Conservation (phyloP, 2,329 filamentous ascomycete species). For the Aciculosporium take region DNA sequence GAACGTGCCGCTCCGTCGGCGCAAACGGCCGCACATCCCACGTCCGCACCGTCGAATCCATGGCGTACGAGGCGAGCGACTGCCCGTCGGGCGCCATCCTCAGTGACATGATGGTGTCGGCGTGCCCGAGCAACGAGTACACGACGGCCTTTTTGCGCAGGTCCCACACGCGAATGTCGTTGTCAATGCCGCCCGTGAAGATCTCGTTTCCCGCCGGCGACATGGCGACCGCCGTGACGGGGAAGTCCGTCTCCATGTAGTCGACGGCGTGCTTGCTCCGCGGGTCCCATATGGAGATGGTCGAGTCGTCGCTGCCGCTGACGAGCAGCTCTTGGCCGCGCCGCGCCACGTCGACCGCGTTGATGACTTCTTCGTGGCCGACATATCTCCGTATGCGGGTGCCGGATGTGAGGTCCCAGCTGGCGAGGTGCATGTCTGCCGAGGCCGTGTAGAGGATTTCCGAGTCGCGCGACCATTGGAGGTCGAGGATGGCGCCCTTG, state of each 20-base stretch:
- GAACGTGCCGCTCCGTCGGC: slow-evolving; percentile 68
- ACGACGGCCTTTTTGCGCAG: slow-evolving; percentile 78
- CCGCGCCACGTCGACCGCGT: slow-evolving; percentile 74
- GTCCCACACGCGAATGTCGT: slow-evolving; percentile 96
- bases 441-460: slow-evolving; percentile 83
- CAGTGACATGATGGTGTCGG: slow-evolving; percentile 81
- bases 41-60: slow-evolving; percentile 85
- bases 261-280: slow-evolving; percentile 77
- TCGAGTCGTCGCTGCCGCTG: slow-evolving; percentile 86
- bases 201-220: slow-evolving; percentile 91
- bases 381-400: slow-evolving; percentile 79
- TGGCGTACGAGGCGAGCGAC: slow-evolving; percentile 76
- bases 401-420: slow-evolving; percentile 91
- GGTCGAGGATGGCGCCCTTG: slow-evolving; percentile 76
- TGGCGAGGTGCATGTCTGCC: slow-evolving; percentile 83
- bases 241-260: slow-evolving; percentile 81
- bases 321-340: slow-evolving; percentile 82
- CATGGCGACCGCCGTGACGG: slow-evolving; percentile 81
- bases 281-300: slow-evolving; percentile 91
- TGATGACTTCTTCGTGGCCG: slow-evolving; percentile 93
- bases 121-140: slow-evolving; percentile 80
- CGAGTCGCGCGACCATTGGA: slow-evolving; percentile 95
- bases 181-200: slow-evolving; percentile 89
- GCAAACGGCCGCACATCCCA: slow-evolving; percentile 97
- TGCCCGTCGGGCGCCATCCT: slow-evolving; percentile 88